phyloP scores from a whole-genome alignment of 192 early-diverging fungal species.

The Mortierella alpina region DNA sequence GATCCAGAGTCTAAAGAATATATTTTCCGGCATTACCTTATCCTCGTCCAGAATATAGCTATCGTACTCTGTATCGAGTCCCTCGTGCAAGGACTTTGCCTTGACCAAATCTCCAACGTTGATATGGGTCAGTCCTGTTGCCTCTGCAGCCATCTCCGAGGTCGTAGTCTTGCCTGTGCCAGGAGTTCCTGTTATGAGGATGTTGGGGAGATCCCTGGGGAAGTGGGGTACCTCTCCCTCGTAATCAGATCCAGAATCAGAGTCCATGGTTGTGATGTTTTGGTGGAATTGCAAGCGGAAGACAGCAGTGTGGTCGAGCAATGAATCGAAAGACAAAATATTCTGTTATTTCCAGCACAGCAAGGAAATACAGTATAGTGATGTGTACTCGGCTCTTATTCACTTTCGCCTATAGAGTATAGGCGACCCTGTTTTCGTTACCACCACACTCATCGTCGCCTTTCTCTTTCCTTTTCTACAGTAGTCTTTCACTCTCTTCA shows the following conservation, averaged over 20 bases:
- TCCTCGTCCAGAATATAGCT: conserved; percentile 93
- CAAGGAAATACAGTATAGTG: no score
- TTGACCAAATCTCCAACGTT: conserved; percentile 92
- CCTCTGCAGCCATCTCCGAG: conserved; percentile 80
- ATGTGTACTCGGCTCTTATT: no score
- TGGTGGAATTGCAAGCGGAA: neutral
- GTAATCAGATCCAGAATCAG: conserved; percentile 41
- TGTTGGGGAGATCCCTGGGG: conserved; percentile 69
- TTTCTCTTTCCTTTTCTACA: no score
- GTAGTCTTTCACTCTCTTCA: no score
- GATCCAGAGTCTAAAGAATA: neutral
- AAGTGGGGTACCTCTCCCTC: conserved; percentile 29
- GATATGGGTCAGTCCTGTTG: conserved; percentile 79
- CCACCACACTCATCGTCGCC: no score
- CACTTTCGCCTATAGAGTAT: no score
- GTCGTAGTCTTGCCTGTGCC: conserved; percentile 88
- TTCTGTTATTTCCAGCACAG: no score
- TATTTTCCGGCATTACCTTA: conserved; percentile 63
- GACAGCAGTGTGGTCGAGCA: neutral
- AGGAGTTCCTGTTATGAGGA: conserved; percentile 87
- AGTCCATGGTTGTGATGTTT: conserved; percentile 26
- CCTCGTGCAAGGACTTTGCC: conserved; percentile 85
- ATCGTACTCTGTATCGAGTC: conserved; percentile 88
- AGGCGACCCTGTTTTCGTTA: no score
- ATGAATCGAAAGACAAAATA: no score